Percentiles rank a stretch among this genome's conserved stretches.
Evolutionary conservation across 2,329 filamentous ascomycete genomes (phyloP).

Genomic region (Zasmidium angulare): DNA sequence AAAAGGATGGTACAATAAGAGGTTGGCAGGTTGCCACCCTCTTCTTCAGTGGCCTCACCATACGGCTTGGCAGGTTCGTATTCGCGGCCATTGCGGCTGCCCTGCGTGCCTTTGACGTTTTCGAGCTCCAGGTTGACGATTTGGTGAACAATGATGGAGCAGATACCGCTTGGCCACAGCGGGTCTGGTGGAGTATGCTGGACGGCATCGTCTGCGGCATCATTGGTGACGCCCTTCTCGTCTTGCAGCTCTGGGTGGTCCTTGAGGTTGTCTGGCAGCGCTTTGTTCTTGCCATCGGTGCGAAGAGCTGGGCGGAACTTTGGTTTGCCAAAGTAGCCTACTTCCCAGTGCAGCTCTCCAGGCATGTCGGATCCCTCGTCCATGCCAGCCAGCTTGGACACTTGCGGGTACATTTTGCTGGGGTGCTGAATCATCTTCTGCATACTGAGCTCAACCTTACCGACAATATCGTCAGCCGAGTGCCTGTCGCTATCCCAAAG

Average conservation of each 20-base stretch:
- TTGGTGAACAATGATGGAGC: slow-evolving; percentile 85
- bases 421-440: slow-evolving; percentile 94
- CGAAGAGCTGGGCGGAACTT: slow-evolving; percentile 80
- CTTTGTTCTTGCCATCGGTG: slow-evolving; percentile 81
- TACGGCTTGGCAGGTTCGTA: slow-evolving; percentile 84
- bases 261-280: slow-evolving; percentile 70
- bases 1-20: slow-evolving; percentile 90
- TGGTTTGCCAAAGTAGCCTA: slow-evolving; percentile 91
- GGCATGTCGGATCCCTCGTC: slow-evolving; percentile 87
- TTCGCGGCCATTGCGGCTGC: slow-evolving; percentile 79
- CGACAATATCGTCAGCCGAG: slow-evolving; percentile 90
- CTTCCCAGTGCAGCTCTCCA: slow-evolving; percentile 91
- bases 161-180: slow-evolving; percentile 89
- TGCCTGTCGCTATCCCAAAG: slow-evolving; percentile 95
- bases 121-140: slow-evolving; percentile 93
- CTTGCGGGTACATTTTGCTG: slow-evolving; percentile 86
- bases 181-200: slow-evolving; percentile 89
- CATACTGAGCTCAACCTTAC: slow-evolving; percentile 89
- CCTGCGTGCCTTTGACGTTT: slow-evolving; percentile 81
- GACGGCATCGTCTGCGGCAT: slow-evolving; percentile 75
- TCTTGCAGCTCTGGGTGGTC: slow-evolving; percentile 79
- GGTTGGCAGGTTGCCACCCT: slow-evolving; percentile 75
- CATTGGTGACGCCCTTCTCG: slow-evolving; percentile 77
- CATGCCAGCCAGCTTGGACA: slow-evolving; percentile 79
- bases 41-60: slow-evolving; percentile 84